Evolutionary conservation across 805 yeast genomes (phyloP).

Genomic region (Grigorovia jiainica): DNA sequence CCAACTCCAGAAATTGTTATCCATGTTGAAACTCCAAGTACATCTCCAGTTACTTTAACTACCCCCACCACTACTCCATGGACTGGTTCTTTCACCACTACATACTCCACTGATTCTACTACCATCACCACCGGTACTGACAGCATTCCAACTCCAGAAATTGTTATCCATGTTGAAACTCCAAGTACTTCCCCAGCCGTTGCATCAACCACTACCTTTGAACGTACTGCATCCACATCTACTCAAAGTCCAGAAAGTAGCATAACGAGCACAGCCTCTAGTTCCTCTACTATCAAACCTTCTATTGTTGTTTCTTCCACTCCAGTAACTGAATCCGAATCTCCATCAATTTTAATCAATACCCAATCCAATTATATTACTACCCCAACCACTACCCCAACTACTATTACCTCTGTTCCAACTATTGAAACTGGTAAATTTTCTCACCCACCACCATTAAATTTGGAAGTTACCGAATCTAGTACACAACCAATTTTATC

Average conservation of each 20-base stretch:
- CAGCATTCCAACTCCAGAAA: conserved; percentile 2
- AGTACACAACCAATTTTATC: not conserved
- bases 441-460: not conserved
- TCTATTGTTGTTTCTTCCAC: not conserved
- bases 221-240: not conserved
- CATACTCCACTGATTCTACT: conserved; percentile 9
- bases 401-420: conserved; percentile 1
- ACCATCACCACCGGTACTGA: conserved; percentile 3
- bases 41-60: not conserved
- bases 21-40: conserved; percentile 11
- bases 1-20: conserved; percentile 10
- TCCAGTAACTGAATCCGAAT: not conserved
- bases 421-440: not conserved
- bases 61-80: conserved; percentile 8
- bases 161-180: conserved; percentile 5
- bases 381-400: conserved; percentile 4
- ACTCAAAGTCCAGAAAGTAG: not conserved
- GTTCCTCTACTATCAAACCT: not conserved
- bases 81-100: conserved; percentile 8
- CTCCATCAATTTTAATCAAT: too few relatives aligned
- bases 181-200: not conserved
- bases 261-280: not conserved
- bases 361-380: too few relatives aligned
- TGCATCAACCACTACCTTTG: not conserved
- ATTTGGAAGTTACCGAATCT: not conserved